Conservation (phyloP, 1,139 yeast genomes). For the Suhomyces panamericanus region DNA sequence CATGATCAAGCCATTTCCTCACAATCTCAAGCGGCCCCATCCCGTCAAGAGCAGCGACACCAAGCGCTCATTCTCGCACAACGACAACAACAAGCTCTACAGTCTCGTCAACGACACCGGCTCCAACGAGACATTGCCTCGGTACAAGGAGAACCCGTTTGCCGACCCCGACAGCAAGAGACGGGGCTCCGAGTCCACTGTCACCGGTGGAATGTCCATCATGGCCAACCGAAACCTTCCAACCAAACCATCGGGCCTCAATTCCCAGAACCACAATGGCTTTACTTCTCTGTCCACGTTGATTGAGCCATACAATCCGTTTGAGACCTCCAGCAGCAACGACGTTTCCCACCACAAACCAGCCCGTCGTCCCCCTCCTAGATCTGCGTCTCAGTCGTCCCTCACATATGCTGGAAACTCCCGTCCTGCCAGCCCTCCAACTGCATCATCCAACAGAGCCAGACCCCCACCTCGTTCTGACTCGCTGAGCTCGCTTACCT, state of each 20-base stretch:
- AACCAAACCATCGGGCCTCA: slow-evolving; percentile 2
- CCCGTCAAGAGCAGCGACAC: slow-evolving; percentile 5
- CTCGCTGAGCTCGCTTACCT: slow-evolving; percentile 13
- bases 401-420: slow-evolving; percentile 2
- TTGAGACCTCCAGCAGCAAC: not conserved
- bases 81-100: slow-evolving; percentile 15
- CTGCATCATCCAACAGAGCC: not conserved
- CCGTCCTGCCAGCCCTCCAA: not conserved
- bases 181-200: slow-evolving; percentile 1
- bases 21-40: slow-evolving; percentile 9
- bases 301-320: slow-evolving; percentile 1
- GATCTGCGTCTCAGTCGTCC: slow-evolving; percentile 6
- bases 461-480: slow-evolving; percentile 8
- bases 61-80: slow-evolving; percentile 5
- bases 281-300: slow-evolving; percentile 2
- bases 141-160: slow-evolving; percentile 6
- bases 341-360: slow-evolving; percentile 1
- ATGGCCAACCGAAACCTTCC: not conserved
- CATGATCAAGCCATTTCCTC: slow-evolving; percentile 9
- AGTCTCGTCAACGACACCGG: slow-evolving; percentile 3
- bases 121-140: slow-evolving; percentile 8
- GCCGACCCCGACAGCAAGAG: slow-evolving; percentile 2
- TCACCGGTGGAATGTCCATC: not conserved
- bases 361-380: slow-evolving; percentile 1
- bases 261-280: not conserved